These are phyloP conservation scores for Lipomyces spencermartinsiae DNA, from an alignment of 805 yeast genomes.

Conservation along the genomic window DNA sequence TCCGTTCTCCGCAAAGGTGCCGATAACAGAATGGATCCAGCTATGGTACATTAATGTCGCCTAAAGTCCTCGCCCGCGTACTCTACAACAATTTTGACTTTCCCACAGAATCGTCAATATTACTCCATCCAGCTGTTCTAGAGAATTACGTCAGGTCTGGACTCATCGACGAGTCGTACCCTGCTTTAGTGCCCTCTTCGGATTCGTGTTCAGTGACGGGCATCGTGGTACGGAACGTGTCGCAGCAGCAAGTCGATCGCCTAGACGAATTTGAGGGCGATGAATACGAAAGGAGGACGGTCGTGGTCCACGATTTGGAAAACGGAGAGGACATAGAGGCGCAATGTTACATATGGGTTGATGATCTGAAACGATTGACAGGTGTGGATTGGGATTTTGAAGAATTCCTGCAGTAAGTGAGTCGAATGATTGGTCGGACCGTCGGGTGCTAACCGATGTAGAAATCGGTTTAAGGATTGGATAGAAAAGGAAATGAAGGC, in stretches of 20 bases:
- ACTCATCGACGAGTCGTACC: constrained; percentile 37
- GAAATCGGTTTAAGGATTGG: constrained; percentile 21
- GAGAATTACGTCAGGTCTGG: constrained; percentile 23
- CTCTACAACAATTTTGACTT: constrained; percentile 28
- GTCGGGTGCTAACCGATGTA: not conserved
- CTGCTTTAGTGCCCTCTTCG: constrained; percentile 24
- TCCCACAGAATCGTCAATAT: constrained; percentile 18
- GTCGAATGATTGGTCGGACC: not conserved
- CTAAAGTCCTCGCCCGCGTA: constrained; percentile 39
- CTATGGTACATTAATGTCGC: constrained; percentile 42
- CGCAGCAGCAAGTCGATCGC: constrained; percentile 19
- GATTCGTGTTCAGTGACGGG: constrained; percentile 31
- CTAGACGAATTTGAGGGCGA: constrained; percentile 41
- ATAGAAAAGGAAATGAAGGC: constrained; percentile 26
- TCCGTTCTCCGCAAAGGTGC: not conserved
- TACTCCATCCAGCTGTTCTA: constrained; percentile 25
- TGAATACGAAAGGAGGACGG: constrained; percentile 37
- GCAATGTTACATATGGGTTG: constrained; percentile 39
- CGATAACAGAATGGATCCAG: constrained; percentile 14
- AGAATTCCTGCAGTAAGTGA: constrained; percentile 32
- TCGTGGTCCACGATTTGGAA: constrained; percentile 16
- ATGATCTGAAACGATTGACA: constrained; percentile 25
- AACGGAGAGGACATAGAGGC: constrained; percentile 20
- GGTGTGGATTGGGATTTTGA: constrained; percentile 37
- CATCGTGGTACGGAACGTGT: constrained; percentile 31